Base-by-base conservation (phyloP, 2,329 filamentous ascomycete genomes). In the Fusarium miscanthi region DNA sequence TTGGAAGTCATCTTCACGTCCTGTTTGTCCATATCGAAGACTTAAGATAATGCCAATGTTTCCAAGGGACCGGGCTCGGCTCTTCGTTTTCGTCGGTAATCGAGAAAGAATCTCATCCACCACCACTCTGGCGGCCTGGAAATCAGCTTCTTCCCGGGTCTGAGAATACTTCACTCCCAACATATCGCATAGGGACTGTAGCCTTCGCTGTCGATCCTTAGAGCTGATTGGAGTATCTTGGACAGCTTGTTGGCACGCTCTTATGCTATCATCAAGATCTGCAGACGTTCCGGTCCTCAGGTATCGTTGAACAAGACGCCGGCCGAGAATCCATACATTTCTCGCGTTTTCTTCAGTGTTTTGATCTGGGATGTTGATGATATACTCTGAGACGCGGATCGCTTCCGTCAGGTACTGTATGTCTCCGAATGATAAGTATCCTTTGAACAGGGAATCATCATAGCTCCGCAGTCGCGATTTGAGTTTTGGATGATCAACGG, bases 401-500 rank as follows among this genome's bases (percentile, higher is more conserved):
- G 48, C 14, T 12, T 23, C 48, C 6, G 35, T 7, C 5, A 51
- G 48, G 25, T 17, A 12, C n/a, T 25, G 16, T 51, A 3, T 8
- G 3, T 35, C 4, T 7, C 48, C 48, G 16, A 49, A 35, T 16
- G 30, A n/a, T 8, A 37, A 10, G 30, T 52, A 52, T 4, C 17
- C 17, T 8, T 37, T 37, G 1, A 27, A 37, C 12, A 52, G 3
- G 0, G 31, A 11, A 27, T 33, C 7, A 2, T 8, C 48, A 5
- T 37, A 52, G 12, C n/a, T 25, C 9, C 17, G 49, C 4, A 27
- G 4, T 12, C 49, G 33, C 1, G 49, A 52, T 8, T 3, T 52
- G 3, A 27, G 19, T 7, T 52, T 0, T 1, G 33, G 33, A 52
- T 38, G 23, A 21, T 38, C 23, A 19, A 21, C 1, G 0, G 6